Evolutionary conservation across 495 filamentous ascomycete species (phyloP).

Genomic region (Neurospora tetrasperma): DNA sequence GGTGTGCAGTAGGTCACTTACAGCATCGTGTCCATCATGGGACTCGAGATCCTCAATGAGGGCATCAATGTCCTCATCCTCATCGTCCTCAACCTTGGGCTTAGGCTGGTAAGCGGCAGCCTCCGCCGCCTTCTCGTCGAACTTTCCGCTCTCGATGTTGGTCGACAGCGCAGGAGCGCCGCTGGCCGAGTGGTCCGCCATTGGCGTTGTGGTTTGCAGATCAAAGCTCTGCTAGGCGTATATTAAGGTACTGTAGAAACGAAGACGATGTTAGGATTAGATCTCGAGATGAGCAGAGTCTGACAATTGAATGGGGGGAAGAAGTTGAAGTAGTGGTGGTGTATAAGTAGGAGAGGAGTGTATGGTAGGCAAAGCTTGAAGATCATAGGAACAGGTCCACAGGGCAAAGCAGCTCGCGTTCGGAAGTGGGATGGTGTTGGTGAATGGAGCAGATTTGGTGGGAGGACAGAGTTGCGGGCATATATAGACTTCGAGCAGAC

Average conservation of each 20-base stretch:
- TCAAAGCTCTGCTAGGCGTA: constrained; percentile 26
- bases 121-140: constrained; percentile 44
- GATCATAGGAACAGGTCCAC: background rate
- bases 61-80: constrained; percentile 65
- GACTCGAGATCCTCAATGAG: constrained; percentile 78
- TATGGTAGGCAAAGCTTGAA: background rate
- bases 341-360: constrained; percentile 3
- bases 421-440: background rate
- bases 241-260: background rate
- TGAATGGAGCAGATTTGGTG: background rate
- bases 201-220: constrained; percentile 25
- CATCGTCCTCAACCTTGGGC: constrained; percentile 38
- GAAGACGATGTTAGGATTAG: constrained; percentile 1
- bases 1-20: constrained; percentile 11
- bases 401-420: background rate
- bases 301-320: background rate
- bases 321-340: background rate
- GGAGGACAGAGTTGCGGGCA: constrained; percentile 2
- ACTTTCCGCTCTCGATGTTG: constrained; percentile 43
- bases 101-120: constrained; percentile 17
- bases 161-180: constrained; percentile 42
- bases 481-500: background rate
- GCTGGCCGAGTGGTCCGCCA: constrained; percentile 38
- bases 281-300: background rate
- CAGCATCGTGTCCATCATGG: constrained; percentile 50